phyloP scores from a whole-genome alignment of 768 basidiomycete species.

The Paxillus rubicundulus region DNA sequence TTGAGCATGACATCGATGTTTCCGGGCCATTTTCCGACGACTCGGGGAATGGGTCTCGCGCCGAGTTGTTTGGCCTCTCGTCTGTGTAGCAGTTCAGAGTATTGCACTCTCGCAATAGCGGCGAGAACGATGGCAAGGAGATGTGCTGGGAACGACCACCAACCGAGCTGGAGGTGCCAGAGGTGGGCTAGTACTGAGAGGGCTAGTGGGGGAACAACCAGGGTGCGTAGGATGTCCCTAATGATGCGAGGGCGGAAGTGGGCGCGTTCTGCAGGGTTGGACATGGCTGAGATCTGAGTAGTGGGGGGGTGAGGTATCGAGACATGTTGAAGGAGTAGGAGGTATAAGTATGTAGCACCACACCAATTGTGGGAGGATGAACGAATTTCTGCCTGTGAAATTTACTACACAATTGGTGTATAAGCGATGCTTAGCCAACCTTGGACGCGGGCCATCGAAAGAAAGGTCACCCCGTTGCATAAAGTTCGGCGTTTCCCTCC shows the following conservation, averaged over 20 bases:
- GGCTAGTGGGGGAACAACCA: constrained; percentile 41
- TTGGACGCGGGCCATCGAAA: background rate
- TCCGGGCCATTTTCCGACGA: constrained; percentile 74
- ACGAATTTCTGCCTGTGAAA: background rate
- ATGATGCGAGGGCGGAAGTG: constrained; percentile 51
- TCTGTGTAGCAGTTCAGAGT: constrained; percentile 36
- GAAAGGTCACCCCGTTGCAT: background rate
- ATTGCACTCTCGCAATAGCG: constrained; percentile 35
- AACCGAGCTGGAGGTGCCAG: constrained; percentile 33
- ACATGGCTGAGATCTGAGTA: background rate
- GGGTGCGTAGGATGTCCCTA: constrained; percentile 41
- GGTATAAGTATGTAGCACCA: background rate
- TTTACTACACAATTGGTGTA: background rate
- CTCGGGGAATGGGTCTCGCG: constrained; percentile 52
- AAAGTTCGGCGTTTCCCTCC: background rate
- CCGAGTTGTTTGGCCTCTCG: constrained; percentile 47
- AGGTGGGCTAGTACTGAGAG: constrained; percentile 33
- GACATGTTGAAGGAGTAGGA: background rate
- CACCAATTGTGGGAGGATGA: no score
- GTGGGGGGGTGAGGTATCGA: background rate
- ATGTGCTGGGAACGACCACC: constrained; percentile 37
- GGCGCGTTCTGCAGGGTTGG: background rate
- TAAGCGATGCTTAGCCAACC: constrained; percentile 2
- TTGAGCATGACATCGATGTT: constrained; percentile 66
- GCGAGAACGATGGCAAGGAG: constrained; percentile 42